Conservation (phyloP, 805 yeast species). For the Yamadazyma phyllophila region DNA sequence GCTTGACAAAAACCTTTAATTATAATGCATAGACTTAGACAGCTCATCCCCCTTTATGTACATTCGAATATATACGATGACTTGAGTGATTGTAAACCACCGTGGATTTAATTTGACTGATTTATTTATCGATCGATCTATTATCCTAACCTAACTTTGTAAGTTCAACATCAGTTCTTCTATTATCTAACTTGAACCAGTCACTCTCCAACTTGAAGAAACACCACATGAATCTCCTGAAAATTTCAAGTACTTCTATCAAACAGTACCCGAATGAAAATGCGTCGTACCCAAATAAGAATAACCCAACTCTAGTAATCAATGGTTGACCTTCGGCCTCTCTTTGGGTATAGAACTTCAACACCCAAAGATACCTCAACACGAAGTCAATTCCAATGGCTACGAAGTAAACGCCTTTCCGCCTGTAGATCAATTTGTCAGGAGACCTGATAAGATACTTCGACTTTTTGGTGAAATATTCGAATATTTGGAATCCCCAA, state of each 20-base stretch:
- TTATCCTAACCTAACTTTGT: background rate
- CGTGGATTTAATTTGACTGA: no score
- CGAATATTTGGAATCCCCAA: slow-evolving; percentile 72
- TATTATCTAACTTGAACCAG: slow-evolving; percentile 33
- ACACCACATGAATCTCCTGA: slow-evolving; percentile 90
- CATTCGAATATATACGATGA: slow-evolving; percentile 2
- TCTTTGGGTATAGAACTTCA: slow-evolving; percentile 45
- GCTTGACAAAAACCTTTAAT: slow-evolving; percentile 28
- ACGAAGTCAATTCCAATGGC: slow-evolving; percentile 62
- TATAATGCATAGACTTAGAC: background rate
- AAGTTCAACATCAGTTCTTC: background rate
- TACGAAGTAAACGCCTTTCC: slow-evolving; percentile 42
- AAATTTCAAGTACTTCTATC: slow-evolving; percentile 70
- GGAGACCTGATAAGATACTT: slow-evolving; percentile 20
- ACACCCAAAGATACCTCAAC: slow-evolving; percentile 75
- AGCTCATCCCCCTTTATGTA: background rate
- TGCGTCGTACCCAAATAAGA: slow-evolving; percentile 38
- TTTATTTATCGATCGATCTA: no score
- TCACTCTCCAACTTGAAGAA: slow-evolving; percentile 82
- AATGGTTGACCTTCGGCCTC: slow-evolving; percentile 20
- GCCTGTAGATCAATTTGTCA: slow-evolving; percentile 14
- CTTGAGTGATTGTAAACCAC: no score
- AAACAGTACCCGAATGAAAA: slow-evolving; percentile 58
- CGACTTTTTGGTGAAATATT: slow-evolving; percentile 19
- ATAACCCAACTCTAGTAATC: slow-evolving; percentile 21